Evolutionary conservation across 176 grass and related monocot species (phyloP), one percentile per base, ranked within the genome.

Genomic region (Triticum turgidum): DNA sequence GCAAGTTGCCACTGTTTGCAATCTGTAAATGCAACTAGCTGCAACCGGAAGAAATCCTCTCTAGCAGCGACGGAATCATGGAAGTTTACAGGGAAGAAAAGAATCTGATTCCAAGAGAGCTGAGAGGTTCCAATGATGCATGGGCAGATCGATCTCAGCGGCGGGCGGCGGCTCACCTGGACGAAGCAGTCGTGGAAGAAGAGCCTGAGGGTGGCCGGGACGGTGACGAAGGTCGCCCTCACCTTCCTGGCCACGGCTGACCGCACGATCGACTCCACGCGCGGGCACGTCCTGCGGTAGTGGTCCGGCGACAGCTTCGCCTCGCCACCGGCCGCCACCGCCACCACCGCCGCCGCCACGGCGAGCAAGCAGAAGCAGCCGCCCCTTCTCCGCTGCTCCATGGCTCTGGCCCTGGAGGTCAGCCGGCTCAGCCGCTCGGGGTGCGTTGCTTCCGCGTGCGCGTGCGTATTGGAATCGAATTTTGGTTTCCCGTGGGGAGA

Each of bases 181-280:
- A 92, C 77, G 70, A 92, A 90, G 80, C 87, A 92, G 70, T 92
- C 91, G 69, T 92, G 91, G 81, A 92, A 92, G 91, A 92, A 92
- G 80, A 92, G 85, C 34, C 91, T 41, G 37, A 93, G 78, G 12
- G 91, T 93, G 51, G 91, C 88, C 24, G 88, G 88, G 44, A 93
- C 65, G 10, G 88, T 93, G 78, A 90, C 85, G 64, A 88, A 69
- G 65, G 91, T 93, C 85, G 81, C 81, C 39, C 74, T 85, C 2
- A 85, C 42, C 91, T 93, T 93, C 82, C 29, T 75, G 9, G 65
- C 69, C 52, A 93, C 91, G 17, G 33, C 88, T 58, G 79, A 5
- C 58, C 73, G 82, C 78, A 93, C 88, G 75, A 90, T 86, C 6
- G 77, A 58, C 86, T 93, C 91, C 25, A 90, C 86, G 78, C 87